Base-by-base conservation (phyloP, 2,329 filamentous ascomycete species). In the Xenoacremonium recifei region DNA sequence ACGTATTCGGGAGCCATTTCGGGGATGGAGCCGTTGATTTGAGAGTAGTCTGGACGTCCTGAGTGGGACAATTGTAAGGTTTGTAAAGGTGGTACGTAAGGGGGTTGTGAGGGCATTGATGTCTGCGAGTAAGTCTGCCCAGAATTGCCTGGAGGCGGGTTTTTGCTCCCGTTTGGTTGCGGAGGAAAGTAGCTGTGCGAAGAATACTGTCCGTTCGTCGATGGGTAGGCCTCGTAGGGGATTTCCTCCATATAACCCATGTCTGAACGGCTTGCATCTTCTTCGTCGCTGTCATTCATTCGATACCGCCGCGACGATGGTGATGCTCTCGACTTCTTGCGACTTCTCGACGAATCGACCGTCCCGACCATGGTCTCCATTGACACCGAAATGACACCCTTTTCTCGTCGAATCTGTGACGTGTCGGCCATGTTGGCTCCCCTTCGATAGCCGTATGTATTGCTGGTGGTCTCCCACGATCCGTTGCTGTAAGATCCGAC, bases 351-450 rank as follows among this genome's bases (percentile, higher is more conserved):
- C 53, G 83, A 92, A 63, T 99, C 91, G 25, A 79, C 78, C 0
- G 90, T 96, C 2, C 93, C 93, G 16, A 97, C 83, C 2, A 95
- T 74, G 12, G 96, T 79, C 62, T 96, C 90, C 55, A 96, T 92
- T 1, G 85, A 76, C 40, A 90, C 87, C 1, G 84, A 85, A 17
- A 96, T 84, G n/a, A 97, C 89, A 7, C 89, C 89, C 60, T 96
- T 96, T 60, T 95, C 89, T 30, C 91, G 82, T 37, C 89, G 79
- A 19, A 97, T 80, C 35, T 85, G 81, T 50, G 93, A 85, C 0
- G 93, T 99, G 53, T 96, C 90, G 31, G 95, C 78, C 48, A 96
- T 89, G 46, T 84, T 84, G 6, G 83, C 76, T 2, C 61, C 62
- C 37, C 59, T 58, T 23, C 61, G 55, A 5, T 61, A 47, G 21